Base-by-base conservation (phyloP, 2,329 filamentous ascomycete genomes). In the Xylariaceae sp. region DNA sequence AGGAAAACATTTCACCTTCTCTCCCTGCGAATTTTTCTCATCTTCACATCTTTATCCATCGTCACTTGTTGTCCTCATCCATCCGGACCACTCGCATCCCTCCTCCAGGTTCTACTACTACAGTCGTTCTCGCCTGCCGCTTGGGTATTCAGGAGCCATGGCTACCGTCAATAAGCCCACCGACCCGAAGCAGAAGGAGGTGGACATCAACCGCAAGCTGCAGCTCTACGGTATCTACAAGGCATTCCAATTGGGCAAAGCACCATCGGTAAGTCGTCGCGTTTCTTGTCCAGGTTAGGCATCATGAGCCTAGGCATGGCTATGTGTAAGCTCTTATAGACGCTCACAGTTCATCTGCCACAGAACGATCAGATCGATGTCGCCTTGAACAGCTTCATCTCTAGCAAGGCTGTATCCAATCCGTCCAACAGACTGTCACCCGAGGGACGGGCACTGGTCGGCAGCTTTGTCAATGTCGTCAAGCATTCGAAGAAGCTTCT, bases 291-390 rank as follows among this genome's bases (percentile, higher is more conserved):
- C 37, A 9, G 7, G 10, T 9, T 17, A 34, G 13, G 30, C 30
- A 9, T 42, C 4, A 15, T 2, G 39, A n/a, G 6, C 3, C n/a
- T 8, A 54, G 11, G 48, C 4, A 50, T 34, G 18, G 13, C 1
- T n/a, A 17, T 34, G 13, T 51, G n/a, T 8, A 13, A 6, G 23
- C 34, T 5, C n/a, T 4, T 11, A 10, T 48, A 8, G 10, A 42
- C 56, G 18, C 58, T 62, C 9, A 65, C 68, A 52, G 62, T 61
- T 51, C 34, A 18, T 55, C 1, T 15, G 34, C 2, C 2, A 48
- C 56, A 91, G 88, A 97, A 97, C 76, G 90, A 93, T 69, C 92
- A 97, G 79, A 95, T 97, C 73, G 94, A 97, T 78, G 82, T 97
- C 53, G 92, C 94, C 34, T 77, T 99, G 73, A 97, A 95, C 82